These are phyloP conservation scores for Claviceps capensis DNA, from an alignment of 2,329 filamentous ascomycete genomes.

Conservation along the genomic window DNA sequence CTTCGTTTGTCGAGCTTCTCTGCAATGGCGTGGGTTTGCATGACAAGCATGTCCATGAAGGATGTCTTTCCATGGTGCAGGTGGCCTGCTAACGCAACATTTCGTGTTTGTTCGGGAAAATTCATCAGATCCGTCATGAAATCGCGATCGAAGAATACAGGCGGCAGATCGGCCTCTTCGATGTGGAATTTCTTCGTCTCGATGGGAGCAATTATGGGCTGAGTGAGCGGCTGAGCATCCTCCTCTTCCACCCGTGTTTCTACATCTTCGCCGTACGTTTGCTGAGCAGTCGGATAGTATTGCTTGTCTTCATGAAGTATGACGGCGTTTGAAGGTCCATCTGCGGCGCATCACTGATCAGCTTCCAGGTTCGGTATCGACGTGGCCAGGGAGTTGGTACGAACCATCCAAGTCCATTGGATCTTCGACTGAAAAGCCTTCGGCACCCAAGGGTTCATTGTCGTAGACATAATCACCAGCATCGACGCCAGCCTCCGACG, in stretches of 20 bases:
- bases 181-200: constrained; percentile 94
- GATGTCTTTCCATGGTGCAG: constrained; percentile 96
- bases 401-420: constrained; percentile 85
- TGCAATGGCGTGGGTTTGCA: constrained; percentile 83
- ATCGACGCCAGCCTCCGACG: constrained; percentile 64
- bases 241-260: constrained; percentile 95
- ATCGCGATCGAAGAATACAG: constrained; percentile 72
- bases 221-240: constrained; percentile 80
- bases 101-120: constrained; percentile 86
- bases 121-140: constrained; percentile 97
- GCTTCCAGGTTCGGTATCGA: neutral
- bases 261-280: constrained; percentile 87
- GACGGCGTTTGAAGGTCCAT: constrained; percentile 91
- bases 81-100: constrained; percentile 83
- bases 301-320: constrained; percentile 98
- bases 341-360: constrained; percentile 20
- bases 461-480: constrained; percentile 71
- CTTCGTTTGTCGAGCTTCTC: constrained; percentile 67
- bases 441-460: constrained; percentile 54
- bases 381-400: constrained; percentile 8
- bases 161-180: constrained; percentile 80
- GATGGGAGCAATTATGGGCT: constrained; percentile 87
- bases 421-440: constrained; percentile 57
- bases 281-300: constrained; percentile 95
- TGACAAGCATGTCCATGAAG: constrained; percentile 94